Percentiles rank a stretch among this genome's conserved stretches.
Conservation (phyloP, 768 basidiomycete genomes). For the Trametes cingulata region DNA sequence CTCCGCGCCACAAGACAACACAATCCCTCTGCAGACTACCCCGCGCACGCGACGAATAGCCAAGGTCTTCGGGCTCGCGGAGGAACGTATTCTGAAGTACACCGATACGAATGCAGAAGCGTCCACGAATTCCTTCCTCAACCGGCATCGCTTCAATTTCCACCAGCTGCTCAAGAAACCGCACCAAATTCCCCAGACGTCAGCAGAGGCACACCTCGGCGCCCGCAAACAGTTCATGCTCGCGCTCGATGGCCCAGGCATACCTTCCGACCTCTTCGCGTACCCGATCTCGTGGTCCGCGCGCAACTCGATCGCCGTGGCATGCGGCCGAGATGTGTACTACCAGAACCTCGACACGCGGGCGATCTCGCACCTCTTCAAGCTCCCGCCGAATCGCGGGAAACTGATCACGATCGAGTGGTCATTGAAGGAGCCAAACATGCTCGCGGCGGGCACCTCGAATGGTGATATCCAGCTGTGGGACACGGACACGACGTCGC, state of each 20-base stretch:
- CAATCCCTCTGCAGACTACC: constrained; percentile 59
- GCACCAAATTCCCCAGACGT: constrained; percentile 38
- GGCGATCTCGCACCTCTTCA: constrained; percentile 52
- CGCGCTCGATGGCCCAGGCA: constrained; percentile 66
- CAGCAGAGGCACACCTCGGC: constrained; percentile 59
- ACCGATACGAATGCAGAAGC: constrained; percentile 37
- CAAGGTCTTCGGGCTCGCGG: constrained; percentile 58
- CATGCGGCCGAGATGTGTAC: constrained; percentile 59
- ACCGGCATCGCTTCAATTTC: constrained; percentile 52
- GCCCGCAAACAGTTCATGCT: constrained; percentile 54
- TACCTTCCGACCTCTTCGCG: constrained; percentile 53
- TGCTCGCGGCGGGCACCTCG: constrained; percentile 55
- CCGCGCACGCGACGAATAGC: constrained; percentile 70
- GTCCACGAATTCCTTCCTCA: constrained; percentile 43
- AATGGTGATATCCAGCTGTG: constrained; percentile 54
- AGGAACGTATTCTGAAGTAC: constrained; percentile 56
- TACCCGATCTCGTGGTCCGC: constrained; percentile 64
- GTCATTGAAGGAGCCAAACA: constrained; percentile 43
- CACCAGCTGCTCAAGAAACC: constrained; percentile 48
- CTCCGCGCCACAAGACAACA: constrained; percentile 48
- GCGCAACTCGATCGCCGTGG: constrained; percentile 61
- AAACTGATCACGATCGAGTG: constrained; percentile 52
- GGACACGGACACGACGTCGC: constrained; percentile 42
- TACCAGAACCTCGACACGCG: constrained; percentile 62
- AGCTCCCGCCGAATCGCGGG: constrained; percentile 36